Base-by-base conservation (phyloP, 306 rosid genomes). In the Pueraria montana region DNA sequence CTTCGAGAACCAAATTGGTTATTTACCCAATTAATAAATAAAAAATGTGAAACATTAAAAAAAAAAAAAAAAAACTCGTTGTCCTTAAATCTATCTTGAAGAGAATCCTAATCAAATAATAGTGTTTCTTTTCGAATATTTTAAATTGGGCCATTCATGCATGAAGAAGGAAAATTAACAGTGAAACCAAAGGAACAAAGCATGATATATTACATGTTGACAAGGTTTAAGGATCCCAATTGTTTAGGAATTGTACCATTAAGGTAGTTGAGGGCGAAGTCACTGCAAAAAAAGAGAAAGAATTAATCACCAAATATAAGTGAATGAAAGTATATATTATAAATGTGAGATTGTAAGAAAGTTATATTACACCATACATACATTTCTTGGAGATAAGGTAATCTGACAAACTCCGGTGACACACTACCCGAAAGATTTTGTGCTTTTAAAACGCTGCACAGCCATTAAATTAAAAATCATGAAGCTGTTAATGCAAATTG, bases 201-300 rank as follows among this genome's bases (percentile, higher is more conserved):
- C 9, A 26, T 69, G 72, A 86, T 30, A 53, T 10, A 61, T 27
- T 91, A 89, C 94, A 91, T 84, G 84, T 62, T 71, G 68, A 82
- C 27, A 36, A 91, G 90, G n/a, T 69, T 76, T 59, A 83, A 34
- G 56, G 82, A 69, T 32, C 76, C 90, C 96, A 89, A 91, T 82
- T 84, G 38, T 24, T 30, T 72, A 16, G 93, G 93, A 68, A 92
- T 90, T 78, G 94, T 65, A 56, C 96, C 94, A n/a, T 65, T 87
- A 55, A 90, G 88, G 80, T 88, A 92, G 85, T 92, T 92, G 80
- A 59, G 87, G 50, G 82, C 16, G 20, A 91, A 76, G 58, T 91
- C 91, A 14, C 91, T 91, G 79, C 65, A 36, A 78, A 8, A 27
- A 34, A 62, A 38, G 56, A 77, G 43, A 85, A 59, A 77, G 30